Base-by-base conservation (phyloP, 495 filamentous ascomycete species). In the Aspergillus haitiensis region DNA sequence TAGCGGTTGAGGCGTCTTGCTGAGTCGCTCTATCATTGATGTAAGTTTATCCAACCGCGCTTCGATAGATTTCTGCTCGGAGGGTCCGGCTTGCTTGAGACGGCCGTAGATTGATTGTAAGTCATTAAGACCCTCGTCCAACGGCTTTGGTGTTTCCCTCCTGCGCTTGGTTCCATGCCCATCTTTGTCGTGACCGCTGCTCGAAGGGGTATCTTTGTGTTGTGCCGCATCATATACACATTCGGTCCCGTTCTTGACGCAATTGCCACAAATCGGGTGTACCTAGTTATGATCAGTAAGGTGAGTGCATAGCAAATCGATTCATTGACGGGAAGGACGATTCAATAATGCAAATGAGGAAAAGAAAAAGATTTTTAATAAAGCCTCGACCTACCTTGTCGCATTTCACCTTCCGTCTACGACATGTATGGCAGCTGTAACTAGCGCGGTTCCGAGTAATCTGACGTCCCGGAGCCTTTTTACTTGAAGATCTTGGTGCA, bases 371-470 rank as follows among this genome's bases (percentile, higher is more conserved):
- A 27, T 1, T 1, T 27, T 3, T 3, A 27, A 27, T 27, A 27
- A 27, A 27, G n/a, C 5, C 13, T 21, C 7, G 9, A 18, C 21
- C 21, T 69, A 76, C 74, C 68, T 78, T 79, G 64, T 78, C 71
- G 49, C 75, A 78, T 67, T 78, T 78, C 32, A 81, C 76, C 55
- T 81, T 81, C 34, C 78, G 69, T 49, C 75, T 66, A 50, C 78
- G 76, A 69, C 78, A 81, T 0, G 70, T 75, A 64, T 81, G 77
- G 61, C 78, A 81, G 60, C 77, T 80, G 60, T 80, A 80, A 59
- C 77, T 79, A 33, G 76, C 70, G 56, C 78, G 76, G 50, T 78
- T 81, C 3, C 78, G 75, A 31, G 78, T 81, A 44, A 81, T 81
- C 58, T 79, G 77, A 49, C 75, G 75, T 49, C 66, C 68, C 39